Percentiles rank a stretch among this genome's conserved stretches.
These are phyloP conservation scores for Chalciporus sp. DNA, from an alignment of 1,284 basidiomycete species.

Conservation along the genomic window DNA sequence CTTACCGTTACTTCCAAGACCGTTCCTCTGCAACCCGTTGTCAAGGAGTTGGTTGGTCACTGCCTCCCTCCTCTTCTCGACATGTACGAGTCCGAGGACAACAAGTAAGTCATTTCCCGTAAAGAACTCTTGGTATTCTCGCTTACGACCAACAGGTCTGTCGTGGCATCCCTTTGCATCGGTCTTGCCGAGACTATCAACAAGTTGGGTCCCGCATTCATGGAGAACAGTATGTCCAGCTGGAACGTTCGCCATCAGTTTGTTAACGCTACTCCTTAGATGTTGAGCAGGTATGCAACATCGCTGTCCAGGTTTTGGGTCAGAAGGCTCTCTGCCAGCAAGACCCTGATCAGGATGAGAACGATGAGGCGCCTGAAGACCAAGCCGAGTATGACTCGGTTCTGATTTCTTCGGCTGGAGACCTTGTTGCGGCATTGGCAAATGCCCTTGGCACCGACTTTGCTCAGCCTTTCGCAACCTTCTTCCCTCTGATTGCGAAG, in stretches of 20 bases:
- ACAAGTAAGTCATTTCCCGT: slow-evolving; percentile 76
- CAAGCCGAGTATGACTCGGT: slow-evolving; percentile 98
- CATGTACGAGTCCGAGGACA: slow-evolving; percentile 94
- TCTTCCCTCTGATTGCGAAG: slow-evolving; percentile 89
- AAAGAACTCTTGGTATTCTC: slow-evolving; percentile 1
- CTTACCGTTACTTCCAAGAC: slow-evolving; percentile 20
- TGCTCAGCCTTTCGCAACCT: slow-evolving; percentile 79
- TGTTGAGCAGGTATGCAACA: slow-evolving; percentile 78
- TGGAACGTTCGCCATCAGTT: not conserved
- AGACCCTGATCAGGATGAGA: slow-evolving; percentile 93
- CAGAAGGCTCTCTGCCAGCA: slow-evolving; percentile 95
- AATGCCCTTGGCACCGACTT: slow-evolving; percentile 87
- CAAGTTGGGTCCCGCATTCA: slow-evolving; percentile 86
- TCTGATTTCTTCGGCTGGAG: slow-evolving; percentile 91
- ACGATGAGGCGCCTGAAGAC: slow-evolving; percentile 77
- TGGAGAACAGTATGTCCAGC: slow-evolving; percentile 63
- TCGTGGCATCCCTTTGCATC: slow-evolving; percentile 85
- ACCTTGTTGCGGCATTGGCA: slow-evolving; percentile 92
- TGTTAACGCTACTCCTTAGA: slow-evolving; percentile 46
- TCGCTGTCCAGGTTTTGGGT: slow-evolving; percentile 84
- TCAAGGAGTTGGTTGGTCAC: slow-evolving; percentile 82
- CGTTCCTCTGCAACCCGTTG: slow-evolving; percentile 69
- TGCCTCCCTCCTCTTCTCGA: slow-evolving; percentile 81
- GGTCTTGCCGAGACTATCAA: slow-evolving; percentile 89
- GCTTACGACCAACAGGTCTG: slow-evolving; percentile 60